These are phyloP conservation scores for Wickerhamomyces chaumierensis DNA, from an alignment of 805 yeast genomes.

Conservation along the genomic window DNA sequence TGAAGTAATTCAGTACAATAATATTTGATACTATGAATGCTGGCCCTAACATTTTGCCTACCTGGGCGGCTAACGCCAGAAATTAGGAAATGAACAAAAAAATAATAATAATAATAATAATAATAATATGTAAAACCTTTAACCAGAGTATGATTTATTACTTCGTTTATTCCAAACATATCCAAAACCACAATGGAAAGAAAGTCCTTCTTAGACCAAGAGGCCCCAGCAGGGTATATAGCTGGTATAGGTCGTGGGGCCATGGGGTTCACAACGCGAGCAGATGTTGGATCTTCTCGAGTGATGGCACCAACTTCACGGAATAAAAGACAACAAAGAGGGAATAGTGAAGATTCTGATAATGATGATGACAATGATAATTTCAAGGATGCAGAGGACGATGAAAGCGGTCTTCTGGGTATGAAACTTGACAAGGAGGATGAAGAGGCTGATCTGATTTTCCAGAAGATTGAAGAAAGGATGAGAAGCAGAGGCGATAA, in stretches of 20 bases:
- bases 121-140: no score
- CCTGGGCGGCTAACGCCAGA: no score
- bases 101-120: no score
- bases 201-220: conserved; percentile 59
- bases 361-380: conserved; percentile 16
- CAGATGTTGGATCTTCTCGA: conserved; percentile 50
- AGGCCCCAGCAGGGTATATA: conserved; percentile 82
- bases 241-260: conserved; percentile 96
- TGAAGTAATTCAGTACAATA: no score
- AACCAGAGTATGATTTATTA: no score
- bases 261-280: conserved; percentile 79
- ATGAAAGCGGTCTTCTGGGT: conserved; percentile 19
- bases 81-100: no score
- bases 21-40: no score
- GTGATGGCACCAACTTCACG: no score
- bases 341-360: conserved; percentile 11
- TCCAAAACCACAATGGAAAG: neutral
- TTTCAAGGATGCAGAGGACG: conserved; percentile 12
- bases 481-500: conserved; percentile 23
- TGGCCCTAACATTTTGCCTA: no score
- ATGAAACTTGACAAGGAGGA: conserved; percentile 39
- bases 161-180: no score
- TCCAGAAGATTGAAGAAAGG: conserved; percentile 53
- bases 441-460: conserved; percentile 68
- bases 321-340: no score